Percentiles rank a stretch among this genome's conserved stretches.
phyloP scores from a whole-genome alignment of 129 eudicot species.

The Flaveria robusta region DNA sequence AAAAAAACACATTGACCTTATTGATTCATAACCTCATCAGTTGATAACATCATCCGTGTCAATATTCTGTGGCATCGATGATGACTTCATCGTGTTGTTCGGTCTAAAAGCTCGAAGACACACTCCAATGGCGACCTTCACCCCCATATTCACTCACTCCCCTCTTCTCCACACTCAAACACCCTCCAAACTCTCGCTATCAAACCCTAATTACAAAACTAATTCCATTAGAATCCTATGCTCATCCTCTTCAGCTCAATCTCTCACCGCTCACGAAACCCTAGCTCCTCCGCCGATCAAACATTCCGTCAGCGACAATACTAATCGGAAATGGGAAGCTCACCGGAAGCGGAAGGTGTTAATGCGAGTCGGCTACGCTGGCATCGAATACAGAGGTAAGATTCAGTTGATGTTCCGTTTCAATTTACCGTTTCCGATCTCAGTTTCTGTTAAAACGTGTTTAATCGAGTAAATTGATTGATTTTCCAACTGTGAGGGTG shows the following conservation, averaged over 20 bases:
- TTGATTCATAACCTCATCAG: too few relatives aligned
- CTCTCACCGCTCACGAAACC: slow-evolving; percentile 27
- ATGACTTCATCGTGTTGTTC: too few relatives aligned
- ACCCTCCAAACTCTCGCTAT: slow-evolving; percentile 10
- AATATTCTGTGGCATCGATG: too few relatives aligned
- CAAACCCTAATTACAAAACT: slow-evolving; percentile 24
- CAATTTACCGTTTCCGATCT: background rate
- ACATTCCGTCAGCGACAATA: background rate
- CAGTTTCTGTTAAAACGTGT: background rate
- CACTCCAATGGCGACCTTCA: slow-evolving; percentile 41
- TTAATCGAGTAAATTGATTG: background rate
- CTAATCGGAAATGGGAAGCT: slow-evolving; percentile 64
- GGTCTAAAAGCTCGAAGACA: background rate
- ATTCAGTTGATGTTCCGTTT: background rate
- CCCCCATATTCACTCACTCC: slow-evolving; percentile 28
- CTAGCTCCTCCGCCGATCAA: slow-evolving; percentile 31
- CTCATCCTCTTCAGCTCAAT: slow-evolving; percentile 33
- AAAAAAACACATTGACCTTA: too few relatives aligned
- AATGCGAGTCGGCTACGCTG: slow-evolving; percentile 91
- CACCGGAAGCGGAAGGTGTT: slow-evolving; percentile 83
- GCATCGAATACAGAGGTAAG: slow-evolving; percentile 71
- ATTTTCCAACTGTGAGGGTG: background rate
- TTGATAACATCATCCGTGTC: too few relatives aligned
- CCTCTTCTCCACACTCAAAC: slow-evolving; percentile 38
- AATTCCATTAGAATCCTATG: slow-evolving; percentile 12